Base-by-base conservation (phyloP, 73 alveolate species). In the Symbiodinium natans region DNA sequence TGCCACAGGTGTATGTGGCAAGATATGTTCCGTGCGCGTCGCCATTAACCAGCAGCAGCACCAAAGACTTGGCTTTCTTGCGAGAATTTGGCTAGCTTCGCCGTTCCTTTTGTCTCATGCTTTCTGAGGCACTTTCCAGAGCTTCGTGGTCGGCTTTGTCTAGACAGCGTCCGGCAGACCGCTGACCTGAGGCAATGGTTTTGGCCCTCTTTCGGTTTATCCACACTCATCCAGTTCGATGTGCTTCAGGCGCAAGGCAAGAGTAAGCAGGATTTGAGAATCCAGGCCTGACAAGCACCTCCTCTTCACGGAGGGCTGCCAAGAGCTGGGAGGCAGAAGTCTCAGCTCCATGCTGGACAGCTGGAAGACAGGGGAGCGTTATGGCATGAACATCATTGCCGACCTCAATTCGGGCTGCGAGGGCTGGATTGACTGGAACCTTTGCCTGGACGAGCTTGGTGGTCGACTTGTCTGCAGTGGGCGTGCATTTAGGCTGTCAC, bases 221-320 rank as follows among this genome's bases (percentile, higher is more conserved):
- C n/a, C 2, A 13, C 68, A n/a, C n/a, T n/a, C n/a, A n/a, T n/a
- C n/a, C n/a, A n/a, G n/a, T n/a, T n/a, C n/a, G n/a, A n/a, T n/a
- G n/a, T n/a, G n/a, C n/a, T n/a, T n/a, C n/a, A n/a, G n/a, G n/a
- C n/a, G n/a, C n/a, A n/a, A n/a, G n/a, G n/a, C n/a, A n/a, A n/a
- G n/a, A n/a, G n/a, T n/a, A n/a, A n/a, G n/a, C n/a, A n/a, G n/a
- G n/a, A n/a, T n/a, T n/a, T n/a, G n/a, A n/a, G n/a, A n/a, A n/a
- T n/a, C n/a, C n/a, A 63, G 80, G 80, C 80, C 80, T n/a, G 86
- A 77, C 86, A 77, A 77, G 86, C 86, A 77, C 43, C 27, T 77
- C 34, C 52, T 77, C 46, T 38, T 36, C 52, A 77, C 86, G 11
- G 86, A 77, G 86, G 46, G 86, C 48, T 77, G 86, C 48, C 86